These are phyloP conservation scores for Colletotrichum agaves DNA, from an alignment of 2,329 filamentous ascomycete genomes.

Conservation along the genomic window DNA sequence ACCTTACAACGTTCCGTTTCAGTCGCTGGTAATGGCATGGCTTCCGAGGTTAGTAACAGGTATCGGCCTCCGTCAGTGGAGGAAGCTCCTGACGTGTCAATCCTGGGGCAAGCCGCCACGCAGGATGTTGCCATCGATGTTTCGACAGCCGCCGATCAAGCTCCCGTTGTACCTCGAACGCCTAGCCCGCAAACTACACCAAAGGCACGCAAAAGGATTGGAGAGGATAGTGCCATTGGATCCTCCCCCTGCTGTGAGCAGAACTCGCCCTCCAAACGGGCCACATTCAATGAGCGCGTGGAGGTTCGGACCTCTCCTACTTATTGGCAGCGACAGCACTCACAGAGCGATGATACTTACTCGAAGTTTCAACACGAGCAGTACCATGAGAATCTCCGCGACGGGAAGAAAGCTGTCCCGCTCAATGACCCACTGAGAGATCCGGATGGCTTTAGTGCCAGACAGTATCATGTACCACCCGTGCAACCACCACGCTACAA, in stretches of 20 bases:
- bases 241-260: not conserved
- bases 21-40: not conserved
- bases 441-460: conserved; percentile 25
- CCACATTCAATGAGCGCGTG: conserved; percentile 31
- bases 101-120: no score
- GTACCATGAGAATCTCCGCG: conserved; percentile 25
- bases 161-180: not conserved
- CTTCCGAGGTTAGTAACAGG: not conserved
- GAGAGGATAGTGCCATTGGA: not conserved
- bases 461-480: not conserved
- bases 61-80: conserved; percentile 2
- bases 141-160: no score
- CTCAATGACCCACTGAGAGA: conserved; percentile 24
- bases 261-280: conserved; percentile 9
- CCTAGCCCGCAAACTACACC: not conserved
- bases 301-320: conserved; percentile 35
- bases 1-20: not conserved
- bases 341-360: conserved; percentile 19
- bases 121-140: not conserved
- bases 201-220: not conserved
- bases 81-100: not conserved
- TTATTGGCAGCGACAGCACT: conserved; percentile 34
- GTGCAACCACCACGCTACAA: not conserved
- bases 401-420: conserved; percentile 31
- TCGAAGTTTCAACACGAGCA: conserved; percentile 25